Base-by-base conservation (phyloP, 371 early-diverging fungal genomes). In the Rhizopus microsporus region DNA sequence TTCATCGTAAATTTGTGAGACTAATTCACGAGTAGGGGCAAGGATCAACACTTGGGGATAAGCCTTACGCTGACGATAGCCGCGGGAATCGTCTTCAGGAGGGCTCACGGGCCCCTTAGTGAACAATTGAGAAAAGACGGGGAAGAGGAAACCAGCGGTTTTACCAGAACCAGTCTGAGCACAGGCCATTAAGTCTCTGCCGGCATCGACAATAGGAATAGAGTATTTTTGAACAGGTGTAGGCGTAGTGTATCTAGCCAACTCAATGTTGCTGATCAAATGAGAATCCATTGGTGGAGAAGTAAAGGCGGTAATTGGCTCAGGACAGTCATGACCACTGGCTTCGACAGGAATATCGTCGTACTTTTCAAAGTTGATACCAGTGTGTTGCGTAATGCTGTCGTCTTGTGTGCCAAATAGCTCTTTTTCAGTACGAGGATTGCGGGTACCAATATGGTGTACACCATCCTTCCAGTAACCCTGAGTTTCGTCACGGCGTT, bases 11-110 rank as follows among this genome's bases (percentile, higher is more conserved):
- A 97, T 99, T 81, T 99, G 99, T 57, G 88, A 87, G 33, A 98
- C 95, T 61, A 99, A 86, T 77, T 99, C 99, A 70, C 99, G 94
- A 10, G 99, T 99, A 3, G 96, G 97, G 16, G 96, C 93, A 64
- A 99, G 73, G 44, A 99, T 93, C 59, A 99, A 83, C 3, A 87
- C 92, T 33, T 82, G 75, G 4, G 93, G 91, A 42, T 80, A 80
- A 38, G 81, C 83, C 77, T 96, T 97, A 59, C 97, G 97, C 51
- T 88, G 74, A 55, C 94, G 93, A 62, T 85, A 81, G 10, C 84
- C 85, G 44, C 85, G 38, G 49, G 76, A 63, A 38, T 80, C 80
- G 51, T 78, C 80, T 4, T 74, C 67, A 44, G 85, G 78, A 9
- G 69, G 59, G 31, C 81, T 67, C n/a, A 87, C 57, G 16, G 91